These are phyloP conservation scores for Parsonsia alboflavescens DNA, from an alignment of 257 asterid species.

Conservation along the genomic window DNA sequence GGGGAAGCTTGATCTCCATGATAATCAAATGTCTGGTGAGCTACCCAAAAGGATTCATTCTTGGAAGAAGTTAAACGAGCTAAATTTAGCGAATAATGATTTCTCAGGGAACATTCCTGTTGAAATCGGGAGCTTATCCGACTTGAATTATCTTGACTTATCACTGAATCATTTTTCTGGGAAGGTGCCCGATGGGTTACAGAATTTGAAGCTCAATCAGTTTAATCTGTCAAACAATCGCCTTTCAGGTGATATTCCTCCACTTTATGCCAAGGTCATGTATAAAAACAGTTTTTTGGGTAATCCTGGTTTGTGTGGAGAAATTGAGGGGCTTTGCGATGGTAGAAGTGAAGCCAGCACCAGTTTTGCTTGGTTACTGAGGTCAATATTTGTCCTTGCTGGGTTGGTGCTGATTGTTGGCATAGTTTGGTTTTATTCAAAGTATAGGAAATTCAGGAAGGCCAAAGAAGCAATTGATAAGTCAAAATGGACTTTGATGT, in stretches of 20 bases:
- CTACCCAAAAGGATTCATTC: constrained; percentile 62
- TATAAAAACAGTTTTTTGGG: constrained; percentile 75
- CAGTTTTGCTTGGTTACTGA: constrained; percentile 60
- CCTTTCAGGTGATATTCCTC: constrained; percentile 80
- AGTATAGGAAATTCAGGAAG: constrained; percentile 46
- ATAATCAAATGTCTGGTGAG: constrained; percentile 59
- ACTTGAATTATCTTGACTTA: constrained; percentile 83
- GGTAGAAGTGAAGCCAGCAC: constrained; percentile 35
- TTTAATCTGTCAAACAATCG: constrained; percentile 73
- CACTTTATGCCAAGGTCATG: constrained; percentile 69
- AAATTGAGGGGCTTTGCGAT: constrained; percentile 64
- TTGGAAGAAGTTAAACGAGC: constrained; percentile 79
- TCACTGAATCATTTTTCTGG: constrained; percentile 75
- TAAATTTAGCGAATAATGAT: constrained; percentile 69
- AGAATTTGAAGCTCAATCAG: constrained; percentile 86
- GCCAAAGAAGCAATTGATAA: constrained; percentile 45
- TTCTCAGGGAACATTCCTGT: constrained; percentile 72
- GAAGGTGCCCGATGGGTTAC: constrained; percentile 57
- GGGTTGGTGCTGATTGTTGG: constrained; percentile 61
- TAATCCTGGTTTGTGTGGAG: constrained; percentile 83
- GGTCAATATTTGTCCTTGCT: constrained; percentile 55
- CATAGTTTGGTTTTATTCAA: constrained; percentile 58
- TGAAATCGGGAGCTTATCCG: constrained; percentile 71
- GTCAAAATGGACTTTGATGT: constrained; percentile 94
- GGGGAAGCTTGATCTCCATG: constrained; percentile 82